These are phyloP conservation scores for Mucor mucedo DNA, from an alignment of 371 early-diverging fungal genomes.

Conservation along the genomic window DNA sequence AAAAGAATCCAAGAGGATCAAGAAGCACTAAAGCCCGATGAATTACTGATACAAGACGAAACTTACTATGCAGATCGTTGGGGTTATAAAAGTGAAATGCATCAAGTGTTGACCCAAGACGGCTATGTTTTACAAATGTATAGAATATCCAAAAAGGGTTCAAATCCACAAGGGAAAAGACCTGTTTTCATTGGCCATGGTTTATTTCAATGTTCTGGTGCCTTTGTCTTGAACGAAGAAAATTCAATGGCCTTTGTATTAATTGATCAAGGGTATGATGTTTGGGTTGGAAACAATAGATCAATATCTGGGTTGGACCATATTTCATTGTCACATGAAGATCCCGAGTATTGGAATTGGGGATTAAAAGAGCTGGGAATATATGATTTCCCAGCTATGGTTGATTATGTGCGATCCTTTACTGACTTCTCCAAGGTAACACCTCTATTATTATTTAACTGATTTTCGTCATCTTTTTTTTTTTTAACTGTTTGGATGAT, in stretches of 20 bases:
- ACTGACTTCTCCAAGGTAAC: conserved; percentile 34
- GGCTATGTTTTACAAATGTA: conserved; percentile 51
- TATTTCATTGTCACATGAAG: conserved; percentile 31
- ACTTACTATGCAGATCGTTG: conserved; percentile 39
- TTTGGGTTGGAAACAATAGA: conserved; percentile 59
- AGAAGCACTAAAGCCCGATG: conserved; percentile 19
- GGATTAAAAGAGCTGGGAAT: conserved; percentile 56
- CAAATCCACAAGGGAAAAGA: conserved; percentile 18
- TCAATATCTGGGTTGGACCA: conserved; percentile 34
- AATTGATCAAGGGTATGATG: conserved; percentile 57
- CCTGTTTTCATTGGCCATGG: conserved; percentile 65
- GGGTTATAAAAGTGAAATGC: conserved; percentile 45
- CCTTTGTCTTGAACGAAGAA: conserved; percentile 56
- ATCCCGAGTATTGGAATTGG: conserved; percentile 62
- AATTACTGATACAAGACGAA: conserved; percentile 38
- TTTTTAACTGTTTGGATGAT: not conserved
- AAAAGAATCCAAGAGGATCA: conserved; percentile 13
- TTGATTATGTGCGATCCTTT: conserved; percentile 42
- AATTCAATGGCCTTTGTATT: conserved; percentile 60
- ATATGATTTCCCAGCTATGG: conserved; percentile 53
- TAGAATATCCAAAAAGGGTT: conserved; percentile 33
- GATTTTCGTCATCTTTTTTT: not conserved
- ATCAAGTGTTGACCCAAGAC: conserved; percentile 49
- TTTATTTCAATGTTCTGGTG: conserved; percentile 66
- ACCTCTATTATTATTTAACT: not conserved